Conservation (phyloP, 139 green algal genomes). For the Picochlorum sp. region DNA sequence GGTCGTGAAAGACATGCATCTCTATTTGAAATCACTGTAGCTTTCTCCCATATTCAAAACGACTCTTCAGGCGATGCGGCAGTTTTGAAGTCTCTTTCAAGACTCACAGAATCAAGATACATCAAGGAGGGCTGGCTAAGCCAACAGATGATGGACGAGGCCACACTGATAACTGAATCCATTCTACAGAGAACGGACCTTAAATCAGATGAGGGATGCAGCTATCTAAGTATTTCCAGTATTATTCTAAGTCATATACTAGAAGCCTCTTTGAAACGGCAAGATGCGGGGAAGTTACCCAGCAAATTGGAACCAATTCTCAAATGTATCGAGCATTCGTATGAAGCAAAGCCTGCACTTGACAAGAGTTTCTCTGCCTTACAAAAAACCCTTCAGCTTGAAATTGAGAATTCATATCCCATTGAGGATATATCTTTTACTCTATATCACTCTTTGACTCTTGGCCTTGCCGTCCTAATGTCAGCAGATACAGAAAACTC, state of each 20-base stretch:
- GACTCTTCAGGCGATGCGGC: background rate
- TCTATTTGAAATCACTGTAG: constrained; percentile 35
- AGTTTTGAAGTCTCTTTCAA: constrained; percentile 1
- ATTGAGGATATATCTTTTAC: background rate
- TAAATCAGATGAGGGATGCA: too few relatives aligned
- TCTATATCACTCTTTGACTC: background rate
- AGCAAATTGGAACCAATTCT: too few relatives aligned
- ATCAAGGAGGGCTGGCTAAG: constrained; percentile 5
- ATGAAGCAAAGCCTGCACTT: too few relatives aligned
- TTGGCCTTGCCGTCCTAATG: too few relatives aligned
- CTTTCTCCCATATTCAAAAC: constrained; percentile 6
- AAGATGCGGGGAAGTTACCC: too few relatives aligned
- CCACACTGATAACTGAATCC: background rate
- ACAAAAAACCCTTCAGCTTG: background rate
- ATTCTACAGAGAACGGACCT: too few relatives aligned
- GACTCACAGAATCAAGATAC: constrained; percentile 8
- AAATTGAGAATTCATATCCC: background rate
- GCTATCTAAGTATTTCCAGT: too few relatives aligned
- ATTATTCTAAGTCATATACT: too few relatives aligned
- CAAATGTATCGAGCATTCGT: too few relatives aligned
- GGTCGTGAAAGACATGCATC: constrained; percentile 5
- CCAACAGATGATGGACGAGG: background rate
- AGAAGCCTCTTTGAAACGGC: too few relatives aligned
- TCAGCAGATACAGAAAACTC: too few relatives aligned
- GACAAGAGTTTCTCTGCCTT: background rate